Conservation (phyloP, 1,139 yeast genomes). For the Hyphopichia fennica region DNA sequence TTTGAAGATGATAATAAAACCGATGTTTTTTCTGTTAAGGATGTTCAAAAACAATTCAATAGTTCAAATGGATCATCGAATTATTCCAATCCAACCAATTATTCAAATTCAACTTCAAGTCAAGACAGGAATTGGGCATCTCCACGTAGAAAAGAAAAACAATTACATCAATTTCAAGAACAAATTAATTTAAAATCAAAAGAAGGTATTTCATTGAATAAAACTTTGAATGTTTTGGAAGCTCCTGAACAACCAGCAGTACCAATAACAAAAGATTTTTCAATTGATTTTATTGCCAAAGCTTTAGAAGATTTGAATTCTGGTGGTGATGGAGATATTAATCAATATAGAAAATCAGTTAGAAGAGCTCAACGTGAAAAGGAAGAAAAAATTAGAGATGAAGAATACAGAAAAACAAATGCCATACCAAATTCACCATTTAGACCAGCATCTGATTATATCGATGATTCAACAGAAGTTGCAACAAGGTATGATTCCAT, state of each 20-base stretch:
- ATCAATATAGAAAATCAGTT: constrained; percentile 41
- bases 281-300: constrained; percentile 53
- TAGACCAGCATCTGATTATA: constrained; percentile 25
- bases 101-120: constrained; percentile 33
- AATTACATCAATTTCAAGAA: constrained; percentile 38
- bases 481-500: constrained; percentile 40
- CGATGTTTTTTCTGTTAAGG: constrained; percentile 31
- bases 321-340: constrained; percentile 62
- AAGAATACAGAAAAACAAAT: constrained; percentile 14
- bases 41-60: constrained; percentile 15
- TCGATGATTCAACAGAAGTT: constrained; percentile 37
- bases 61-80: constrained; percentile 37
- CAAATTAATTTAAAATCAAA: constrained; percentile 38
- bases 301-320: constrained; percentile 65
- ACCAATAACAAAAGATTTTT: constrained; percentile 46
- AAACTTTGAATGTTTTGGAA: background rate
- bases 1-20: constrained; percentile 30
- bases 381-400: constrained; percentile 5
- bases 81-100: constrained; percentile 51
- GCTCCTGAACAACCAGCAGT: constrained; percentile 13
- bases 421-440: constrained; percentile 17
- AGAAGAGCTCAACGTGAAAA: constrained; percentile 22
- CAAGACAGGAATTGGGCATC: constrained; percentile 53
- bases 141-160: constrained; percentile 43
- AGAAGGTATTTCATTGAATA: constrained; percentile 21